Evolutionary conservation across 2,329 filamentous ascomycete genomes (phyloP).

Genomic region (Calonectria multiphialidica): DNA sequence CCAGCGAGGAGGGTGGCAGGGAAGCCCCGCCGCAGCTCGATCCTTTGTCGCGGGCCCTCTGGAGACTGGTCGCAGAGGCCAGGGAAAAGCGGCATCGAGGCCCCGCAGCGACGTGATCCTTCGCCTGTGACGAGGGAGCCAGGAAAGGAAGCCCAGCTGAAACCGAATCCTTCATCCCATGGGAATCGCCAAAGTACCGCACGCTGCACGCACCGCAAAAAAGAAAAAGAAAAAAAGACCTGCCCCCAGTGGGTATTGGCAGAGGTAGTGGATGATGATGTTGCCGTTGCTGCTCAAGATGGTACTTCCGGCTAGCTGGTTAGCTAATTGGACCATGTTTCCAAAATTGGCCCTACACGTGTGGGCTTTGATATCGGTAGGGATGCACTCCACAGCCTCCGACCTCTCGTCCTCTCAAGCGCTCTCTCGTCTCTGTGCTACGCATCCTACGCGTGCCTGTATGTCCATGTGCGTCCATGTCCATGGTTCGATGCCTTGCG

Average conservation of each 20-base stretch:
- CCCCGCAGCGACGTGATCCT: background rate
- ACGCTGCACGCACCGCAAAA: no score
- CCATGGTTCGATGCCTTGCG: background rate
- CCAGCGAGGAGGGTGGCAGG: background rate
- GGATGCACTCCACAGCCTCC: background rate
- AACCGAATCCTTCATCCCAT: background rate
- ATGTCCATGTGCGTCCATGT: no score
- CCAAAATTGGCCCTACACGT: background rate
- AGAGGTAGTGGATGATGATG: no score
- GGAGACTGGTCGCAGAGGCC: background rate
- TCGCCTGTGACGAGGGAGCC: background rate
- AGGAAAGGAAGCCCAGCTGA: background rate
- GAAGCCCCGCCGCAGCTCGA: background rate
- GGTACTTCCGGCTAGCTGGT: background rate
- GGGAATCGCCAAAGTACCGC: background rate
- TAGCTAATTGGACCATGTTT: background rate
- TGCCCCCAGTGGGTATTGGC: no score
- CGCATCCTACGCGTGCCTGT: background rate
- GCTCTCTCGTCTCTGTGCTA: background rate
- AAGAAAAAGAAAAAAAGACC: no score
- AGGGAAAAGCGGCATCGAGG: slow-evolving; percentile 1
- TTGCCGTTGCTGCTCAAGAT: background rate
- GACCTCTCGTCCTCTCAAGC: no score
- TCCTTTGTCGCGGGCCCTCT: background rate
- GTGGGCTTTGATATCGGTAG: background rate